phyloP scores from a whole-genome alignment of 2,329 filamentous ascomycete species.

The Penicillium janthinellum region DNA sequence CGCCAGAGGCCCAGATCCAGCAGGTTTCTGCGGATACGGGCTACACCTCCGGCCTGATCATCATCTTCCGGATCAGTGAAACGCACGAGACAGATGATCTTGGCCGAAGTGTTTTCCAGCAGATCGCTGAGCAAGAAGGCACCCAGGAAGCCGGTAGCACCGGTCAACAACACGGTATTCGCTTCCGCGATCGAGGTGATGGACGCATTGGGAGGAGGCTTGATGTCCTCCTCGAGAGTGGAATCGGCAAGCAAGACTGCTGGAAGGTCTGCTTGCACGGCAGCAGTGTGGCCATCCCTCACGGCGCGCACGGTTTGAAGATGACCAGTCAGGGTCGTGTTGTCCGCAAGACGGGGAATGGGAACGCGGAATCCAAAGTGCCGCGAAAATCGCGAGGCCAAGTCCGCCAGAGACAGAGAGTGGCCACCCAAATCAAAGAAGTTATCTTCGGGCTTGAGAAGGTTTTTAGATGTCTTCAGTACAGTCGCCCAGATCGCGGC shows the following conservation, averaged over 20 bases:
- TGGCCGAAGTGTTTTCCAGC: slow-evolving; percentile 67
- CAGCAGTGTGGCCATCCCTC: slow-evolving; percentile 71
- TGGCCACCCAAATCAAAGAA: slow-evolving; percentile 84
- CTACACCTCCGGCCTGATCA: slow-evolving; percentile 67
- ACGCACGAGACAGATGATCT: slow-evolving; percentile 72
- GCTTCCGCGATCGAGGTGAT: slow-evolving; percentile 65
- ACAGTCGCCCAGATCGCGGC: slow-evolving; percentile 72
- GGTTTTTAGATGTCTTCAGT: slow-evolving; percentile 63
- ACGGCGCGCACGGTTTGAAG: slow-evolving; percentile 70
- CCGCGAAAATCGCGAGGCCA: slow-evolving; percentile 69
- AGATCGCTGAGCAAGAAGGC: slow-evolving; percentile 72
- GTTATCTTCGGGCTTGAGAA: slow-evolving; percentile 69
- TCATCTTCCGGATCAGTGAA: slow-evolving; percentile 68
- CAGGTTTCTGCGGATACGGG: slow-evolving; percentile 72
- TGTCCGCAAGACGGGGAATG: slow-evolving; percentile 69
- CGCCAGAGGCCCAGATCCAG: slow-evolving; percentile 78
- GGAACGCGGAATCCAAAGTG: slow-evolving; percentile 74
- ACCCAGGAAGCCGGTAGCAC: slow-evolving; percentile 74
- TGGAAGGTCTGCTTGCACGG: slow-evolving; percentile 74
- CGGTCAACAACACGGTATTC: slow-evolving; percentile 70
- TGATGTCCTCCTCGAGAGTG: slow-evolving; percentile 69
- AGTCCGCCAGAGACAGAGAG: slow-evolving; percentile 73
- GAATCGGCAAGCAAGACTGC: slow-evolving; percentile 69
- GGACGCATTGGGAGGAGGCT: slow-evolving; percentile 53
- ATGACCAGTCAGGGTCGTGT: slow-evolving; percentile 72